Base-by-base conservation (phyloP, 148 eudicot genomes). In the Diospyros kaki region DNA sequence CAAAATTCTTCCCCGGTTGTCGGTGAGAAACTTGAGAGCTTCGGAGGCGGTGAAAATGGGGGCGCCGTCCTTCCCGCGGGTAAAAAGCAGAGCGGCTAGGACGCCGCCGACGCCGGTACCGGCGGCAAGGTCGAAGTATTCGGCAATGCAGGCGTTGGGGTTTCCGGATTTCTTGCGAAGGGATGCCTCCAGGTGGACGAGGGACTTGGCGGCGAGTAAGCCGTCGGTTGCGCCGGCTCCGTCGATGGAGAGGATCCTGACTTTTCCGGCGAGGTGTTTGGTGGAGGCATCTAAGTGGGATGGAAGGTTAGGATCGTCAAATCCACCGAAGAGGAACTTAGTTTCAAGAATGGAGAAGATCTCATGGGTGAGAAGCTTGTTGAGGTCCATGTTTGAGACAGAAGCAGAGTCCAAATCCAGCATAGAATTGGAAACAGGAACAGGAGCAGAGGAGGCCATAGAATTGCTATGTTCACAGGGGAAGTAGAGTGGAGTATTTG, bases 61-160 rank as follows among this genome's bases (percentile, higher is more conserved):
- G 4, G 92, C 81, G 4, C 93, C 92, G 46, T 81, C 48, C 4
- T 86, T 73, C 45, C 85, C 90, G 11, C 77, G 93, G 59, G 90
- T 93, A 38, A 84, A 73, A 13, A 94, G 61, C 75, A 94, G 69
- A 0, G 87, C 84, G 5, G 97, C 96, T 81, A 83, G 77, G 4
- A 94, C 42, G 17, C 90, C 97, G 12, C 93, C 97, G 83, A 89
- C 80, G 4, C 97, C 98, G 3, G 98, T 92, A 0, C 96, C 98
- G 48, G 85, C 85, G 0, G 92, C 59, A 5, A 94, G 68, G 64
- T 94, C 98, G 74, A 94, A 94, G 74, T 80, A 90, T 68, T 94
- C 97, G 17, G 83, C 77, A 7, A 95, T 87, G 0, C 93, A 63
- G 1, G 89, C 67, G 76, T 82, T 69, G 1, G 89, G 73, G 72